Evolutionary conservation across 1,284 basidiomycete genomes (phyloP), one percentile per base, ranked within the genome.

Genomic region (Rhodotorula mucilaginosa): DNA sequence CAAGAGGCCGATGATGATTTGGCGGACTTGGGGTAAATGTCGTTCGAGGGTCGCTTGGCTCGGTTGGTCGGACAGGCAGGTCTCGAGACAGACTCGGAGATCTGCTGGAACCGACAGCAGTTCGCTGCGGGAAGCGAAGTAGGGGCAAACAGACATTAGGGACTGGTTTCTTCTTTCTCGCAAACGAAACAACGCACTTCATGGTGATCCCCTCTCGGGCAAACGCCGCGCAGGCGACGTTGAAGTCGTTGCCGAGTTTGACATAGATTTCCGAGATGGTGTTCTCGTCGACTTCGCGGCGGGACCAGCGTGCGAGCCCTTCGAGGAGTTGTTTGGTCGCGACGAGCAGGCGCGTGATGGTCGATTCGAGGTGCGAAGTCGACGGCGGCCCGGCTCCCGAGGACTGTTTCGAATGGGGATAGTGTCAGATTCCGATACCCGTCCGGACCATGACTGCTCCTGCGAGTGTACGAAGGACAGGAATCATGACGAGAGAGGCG

Each of bases 251-350:
- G 29, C 96, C 96, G 26, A 99, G 85, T 61, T 90, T 88, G 65
- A 99, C 97, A 81, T 99, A 99, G 69, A 97, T 91, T 81, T 98
- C 93, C 84, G 93, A 97, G 77, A 99, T 94, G 77, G 92, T 84
- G 19, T 84, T 84, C 80, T 99, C 96, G 66, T 88, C 85, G 72
- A 92, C 86, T 73, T 88, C 85, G 60, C 88, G 83, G 67, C 86
- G 85, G 79, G 91, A 92, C 94, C 94, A 97, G 82, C 88, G 85
- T 16, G 93, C 95, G 69, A 99, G 85, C 0, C 76, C 76, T 80
- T 97, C 95, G 56, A 99, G 86, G 39, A 99, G 87, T 79, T 93
- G 88, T 81, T 98, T 97, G 74, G 97, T 98, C 29, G 93, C 90
- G 3, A 99, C 93, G 19, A 99, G 86, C 29, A 99, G 86, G 65